These are phyloP conservation scores for Perilla frutescens DNA, from an alignment of 257 asterid genomes.

Conservation along the genomic window DNA sequence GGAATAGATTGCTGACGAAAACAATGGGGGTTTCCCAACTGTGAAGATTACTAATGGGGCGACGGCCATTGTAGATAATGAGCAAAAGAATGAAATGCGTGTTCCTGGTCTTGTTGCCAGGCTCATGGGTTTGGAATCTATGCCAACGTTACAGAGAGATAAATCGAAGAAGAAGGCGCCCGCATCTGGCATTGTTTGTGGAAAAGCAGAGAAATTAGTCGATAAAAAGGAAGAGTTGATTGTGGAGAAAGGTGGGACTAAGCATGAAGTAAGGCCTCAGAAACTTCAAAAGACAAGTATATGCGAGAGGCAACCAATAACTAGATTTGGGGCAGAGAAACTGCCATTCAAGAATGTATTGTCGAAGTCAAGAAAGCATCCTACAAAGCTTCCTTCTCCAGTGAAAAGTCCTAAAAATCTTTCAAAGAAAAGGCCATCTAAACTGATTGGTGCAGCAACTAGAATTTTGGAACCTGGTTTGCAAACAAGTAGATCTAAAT, in stretches of 20 bases:
- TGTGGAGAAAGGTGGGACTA: slow-evolving; percentile 53
- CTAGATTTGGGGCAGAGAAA: slow-evolving; percentile 64
- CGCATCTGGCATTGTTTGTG: slow-evolving; percentile 37
- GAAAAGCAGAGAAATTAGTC: slow-evolving; percentile 35
- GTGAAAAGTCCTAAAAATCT: slow-evolving; percentile 72
- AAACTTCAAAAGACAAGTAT: slow-evolving; percentile 82
- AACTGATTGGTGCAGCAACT: slow-evolving; percentile 84
- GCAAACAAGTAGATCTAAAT: slow-evolving; percentile 59
- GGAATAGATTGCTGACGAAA: slow-evolving; percentile 89
- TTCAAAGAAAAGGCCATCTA: slow-evolving; percentile 65
- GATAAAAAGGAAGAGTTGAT: slow-evolving; percentile 42
- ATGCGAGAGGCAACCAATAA: slow-evolving; percentile 54
- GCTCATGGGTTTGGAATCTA: slow-evolving; percentile 95
- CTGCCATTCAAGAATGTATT: slow-evolving; percentile 68
- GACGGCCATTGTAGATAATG: slow-evolving; percentile 38
- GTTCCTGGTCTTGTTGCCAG: slow-evolving; percentile 87
- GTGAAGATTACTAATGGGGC: slow-evolving; percentile 47
- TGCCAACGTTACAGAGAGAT: slow-evolving; percentile 65
- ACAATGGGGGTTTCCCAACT: slow-evolving; percentile 84
- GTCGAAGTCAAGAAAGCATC: slow-evolving; percentile 69
- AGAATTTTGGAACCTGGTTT: slow-evolving; percentile 87
- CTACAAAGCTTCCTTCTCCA: slow-evolving; percentile 64
- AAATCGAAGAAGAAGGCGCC: slow-evolving; percentile 56
- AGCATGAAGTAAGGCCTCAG: slow-evolving; percentile 76
- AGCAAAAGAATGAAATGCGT: slow-evolving; percentile 56